Percentiles rank a stretch among this genome's conserved stretches.
Evolutionary conservation across 768 basidiomycete species (phyloP).

Genomic region (Phlebiopsis flavidoalba): DNA sequence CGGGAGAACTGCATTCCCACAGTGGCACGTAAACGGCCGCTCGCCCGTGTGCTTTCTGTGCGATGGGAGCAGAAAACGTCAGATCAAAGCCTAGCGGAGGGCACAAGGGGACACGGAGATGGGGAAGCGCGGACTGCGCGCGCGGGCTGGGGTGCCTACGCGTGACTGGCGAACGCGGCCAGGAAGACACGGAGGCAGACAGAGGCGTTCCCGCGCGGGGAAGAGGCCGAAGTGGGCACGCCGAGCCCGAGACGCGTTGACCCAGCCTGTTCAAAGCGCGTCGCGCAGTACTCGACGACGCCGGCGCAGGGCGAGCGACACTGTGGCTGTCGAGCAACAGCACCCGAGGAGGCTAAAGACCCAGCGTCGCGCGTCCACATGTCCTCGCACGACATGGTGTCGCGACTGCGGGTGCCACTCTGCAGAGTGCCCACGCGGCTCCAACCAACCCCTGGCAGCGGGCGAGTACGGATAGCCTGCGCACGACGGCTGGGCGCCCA

Average conservation of each 20-base stretch:
- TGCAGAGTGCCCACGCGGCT: no score
- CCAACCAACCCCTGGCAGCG: no score
- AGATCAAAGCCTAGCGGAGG: background rate
- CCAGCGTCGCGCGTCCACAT: no score
- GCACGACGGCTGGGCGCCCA: no score
- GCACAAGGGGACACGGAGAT: background rate
- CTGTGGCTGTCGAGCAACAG: no score
- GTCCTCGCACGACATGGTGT: no score
- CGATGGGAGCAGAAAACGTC: slow-evolving; percentile 3
- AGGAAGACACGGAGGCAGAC: background rate
- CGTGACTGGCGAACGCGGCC: background rate
- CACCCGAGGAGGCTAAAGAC: no score
- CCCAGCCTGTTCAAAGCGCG: background rate
- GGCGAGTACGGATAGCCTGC: no score
- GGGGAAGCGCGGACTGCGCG: background rate
- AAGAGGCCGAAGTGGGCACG: background rate
- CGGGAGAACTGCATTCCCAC: slow-evolving; percentile 93
- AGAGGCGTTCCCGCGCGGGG: background rate
- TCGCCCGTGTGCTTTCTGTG: slow-evolving; percentile 96
- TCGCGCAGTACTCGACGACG: no score
- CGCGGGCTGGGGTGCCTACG: background rate
- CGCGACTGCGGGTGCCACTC: no score
- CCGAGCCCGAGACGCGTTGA: background rate
- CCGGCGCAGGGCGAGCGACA: no score
- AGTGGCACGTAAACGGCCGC: slow-evolving; percentile 94